Evolutionary conservation across 2,329 filamentous ascomycete species (phyloP).

Genomic region (Shiraia sp.): DNA sequence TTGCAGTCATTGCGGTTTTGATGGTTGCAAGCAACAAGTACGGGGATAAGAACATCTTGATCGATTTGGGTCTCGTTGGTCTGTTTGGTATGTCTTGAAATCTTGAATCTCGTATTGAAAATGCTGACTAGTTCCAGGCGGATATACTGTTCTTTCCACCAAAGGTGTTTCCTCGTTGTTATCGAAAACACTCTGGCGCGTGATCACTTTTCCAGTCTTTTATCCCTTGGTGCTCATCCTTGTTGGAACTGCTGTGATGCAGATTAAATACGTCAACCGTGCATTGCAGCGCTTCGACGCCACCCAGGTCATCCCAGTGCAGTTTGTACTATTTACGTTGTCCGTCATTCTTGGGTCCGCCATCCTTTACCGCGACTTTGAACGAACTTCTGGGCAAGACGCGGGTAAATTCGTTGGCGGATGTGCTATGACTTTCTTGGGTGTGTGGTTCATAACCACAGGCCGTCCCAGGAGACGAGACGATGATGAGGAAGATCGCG

Average conservation of each 20-base stretch:
- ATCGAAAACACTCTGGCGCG: constrained; percentile 85
- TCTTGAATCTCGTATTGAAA: neutral
- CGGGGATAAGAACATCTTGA: constrained; percentile 83
- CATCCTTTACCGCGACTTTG: constrained; percentile 91
- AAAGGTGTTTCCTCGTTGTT: constrained; percentile 96
- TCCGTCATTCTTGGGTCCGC: constrained; percentile 95
- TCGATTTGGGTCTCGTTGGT: constrained; percentile 90
- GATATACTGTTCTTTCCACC: constrained; percentile 94
- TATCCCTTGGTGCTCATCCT: constrained; percentile 83
- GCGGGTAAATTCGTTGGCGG: constrained; percentile 86
- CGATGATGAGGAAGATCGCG: constrained; percentile 55
- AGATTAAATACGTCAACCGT: constrained; percentile 94
- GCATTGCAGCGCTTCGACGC: constrained; percentile 92
- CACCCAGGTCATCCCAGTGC: constrained; percentile 95
- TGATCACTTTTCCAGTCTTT: constrained; percentile 88
- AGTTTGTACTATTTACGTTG: constrained; percentile 95
- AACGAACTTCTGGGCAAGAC: constrained; percentile 73
- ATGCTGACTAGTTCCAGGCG: constrained; percentile 56
- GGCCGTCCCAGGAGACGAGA: constrained; percentile 58
- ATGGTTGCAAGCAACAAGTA: constrained; percentile 84
- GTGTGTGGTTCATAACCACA: constrained; percentile 96
- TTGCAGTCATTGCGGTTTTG: constrained; percentile 71
- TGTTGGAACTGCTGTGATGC: constrained; percentile 85
- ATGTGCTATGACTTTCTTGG: constrained; percentile 89
- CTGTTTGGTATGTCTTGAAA: constrained; percentile 73